phyloP scores from a whole-genome alignment of 2,329 filamentous ascomycete species.

The Cryphonectria japonica region DNA sequence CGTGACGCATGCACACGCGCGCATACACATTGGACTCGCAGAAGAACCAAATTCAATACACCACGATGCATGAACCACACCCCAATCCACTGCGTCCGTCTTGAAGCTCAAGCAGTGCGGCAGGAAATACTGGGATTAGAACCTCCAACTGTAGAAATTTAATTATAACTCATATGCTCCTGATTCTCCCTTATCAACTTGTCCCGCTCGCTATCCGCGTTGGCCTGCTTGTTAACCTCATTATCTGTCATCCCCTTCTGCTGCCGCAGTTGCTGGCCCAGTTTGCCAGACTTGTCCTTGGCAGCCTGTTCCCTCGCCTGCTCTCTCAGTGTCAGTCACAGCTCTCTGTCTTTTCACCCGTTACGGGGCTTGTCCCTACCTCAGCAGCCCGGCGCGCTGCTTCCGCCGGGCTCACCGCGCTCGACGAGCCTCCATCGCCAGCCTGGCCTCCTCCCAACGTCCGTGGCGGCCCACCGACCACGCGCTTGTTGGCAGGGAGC shows the following conservation, averaged over 20 bases:
- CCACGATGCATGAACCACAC: neutral
- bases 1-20: neutral
- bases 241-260: conserved; percentile 75
- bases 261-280: conserved; percentile 70
- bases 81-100: neutral
- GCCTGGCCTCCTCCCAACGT: conserved; percentile 62
- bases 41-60: neutral
- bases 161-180: conserved; percentile 62
- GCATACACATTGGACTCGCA: neutral
- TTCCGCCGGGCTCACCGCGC: conserved; percentile 33
- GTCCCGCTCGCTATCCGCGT: conserved; percentile 65
- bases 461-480: conserved; percentile 58
- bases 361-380: conserved; percentile 50
- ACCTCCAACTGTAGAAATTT: conserved; percentile 11
- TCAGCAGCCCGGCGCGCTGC: conserved; percentile 77
- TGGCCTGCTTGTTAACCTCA: conserved; percentile 69
- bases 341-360: neutral
- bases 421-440: conserved; percentile 36
- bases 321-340: neutral
- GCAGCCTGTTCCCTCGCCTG: conserved; percentile 70
- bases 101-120: neutral
- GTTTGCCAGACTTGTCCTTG: conserved; percentile 64
- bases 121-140: neutral
- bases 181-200: conserved; percentile 66
- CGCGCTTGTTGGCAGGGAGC: conserved; percentile 50